phyloP scores from a whole-genome alignment of 2,329 filamentous ascomycete species.

The Ophiostoma piceae region DNA sequence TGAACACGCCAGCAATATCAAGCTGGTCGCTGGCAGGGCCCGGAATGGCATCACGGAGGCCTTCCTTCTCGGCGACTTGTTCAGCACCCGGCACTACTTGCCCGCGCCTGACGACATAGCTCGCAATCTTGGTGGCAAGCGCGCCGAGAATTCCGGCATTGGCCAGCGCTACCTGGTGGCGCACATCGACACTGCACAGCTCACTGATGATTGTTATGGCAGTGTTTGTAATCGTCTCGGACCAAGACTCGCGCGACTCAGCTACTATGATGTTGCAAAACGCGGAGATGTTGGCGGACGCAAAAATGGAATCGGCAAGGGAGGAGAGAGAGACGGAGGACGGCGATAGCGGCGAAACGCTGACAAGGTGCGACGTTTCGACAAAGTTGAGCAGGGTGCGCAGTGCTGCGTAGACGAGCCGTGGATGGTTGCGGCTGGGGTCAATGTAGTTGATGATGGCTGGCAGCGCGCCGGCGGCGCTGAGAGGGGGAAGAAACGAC shows the following conservation, averaged over 20 bases:
- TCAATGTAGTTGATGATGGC: conserved; percentile 67
- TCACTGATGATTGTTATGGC: conserved; percentile 48
- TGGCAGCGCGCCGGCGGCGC: conserved; percentile 61
- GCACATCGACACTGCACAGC: conserved; percentile 59
- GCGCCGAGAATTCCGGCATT: conserved; percentile 71
- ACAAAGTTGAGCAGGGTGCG: conserved; percentile 67
- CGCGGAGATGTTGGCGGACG: conserved; percentile 53
- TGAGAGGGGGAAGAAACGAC: conserved; percentile 68
- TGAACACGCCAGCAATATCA: conserved; percentile 64
- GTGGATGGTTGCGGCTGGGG: conserved; percentile 56
- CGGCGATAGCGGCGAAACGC: conserved; percentile 41
- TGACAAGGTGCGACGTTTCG: conserved; percentile 42
- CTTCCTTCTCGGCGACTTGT: conserved; percentile 48
- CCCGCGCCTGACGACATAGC: conserved; percentile 62
- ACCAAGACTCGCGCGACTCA: conserved; percentile 39
- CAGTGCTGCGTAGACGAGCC: conserved; percentile 67
- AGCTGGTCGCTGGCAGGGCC: conserved; percentile 53
- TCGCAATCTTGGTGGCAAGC: conserved; percentile 67
- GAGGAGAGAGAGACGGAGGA: conserved; percentile 39
- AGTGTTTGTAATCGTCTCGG: conserved; percentile 51
- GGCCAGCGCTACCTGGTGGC: conserved; percentile 65
- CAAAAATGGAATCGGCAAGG: conserved; percentile 63
- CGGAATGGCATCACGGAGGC: conserved; percentile 54
- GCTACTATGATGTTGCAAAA: conserved; percentile 62
- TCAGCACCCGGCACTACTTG: conserved; percentile 64